Evolutionary conservation across 2,329 filamentous ascomycete species (phyloP), one percentile per base, ranked within the genome.

Genomic region (Scortechinia acanthostroma): DNA sequence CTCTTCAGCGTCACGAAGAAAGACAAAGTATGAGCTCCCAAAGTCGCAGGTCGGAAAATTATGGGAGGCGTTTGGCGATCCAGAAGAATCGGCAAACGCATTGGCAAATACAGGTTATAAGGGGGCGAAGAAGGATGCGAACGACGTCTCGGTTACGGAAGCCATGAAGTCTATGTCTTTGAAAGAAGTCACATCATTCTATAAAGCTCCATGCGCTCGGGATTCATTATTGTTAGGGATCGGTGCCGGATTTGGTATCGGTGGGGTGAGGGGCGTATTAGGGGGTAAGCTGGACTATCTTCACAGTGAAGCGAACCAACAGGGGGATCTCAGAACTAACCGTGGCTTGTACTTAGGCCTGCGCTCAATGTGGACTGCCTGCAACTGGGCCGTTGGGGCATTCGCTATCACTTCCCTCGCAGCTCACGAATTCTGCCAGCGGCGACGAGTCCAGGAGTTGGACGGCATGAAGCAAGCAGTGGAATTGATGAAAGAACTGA

Each of bases 151-250:
- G 17, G 10, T 13, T 17, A 13, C 35, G 35, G 35, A 40, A 6
- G 35, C 17, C 17, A 19, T 19, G 10, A 19, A 19, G 10, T 13
- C 35, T 10, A 10, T 40, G 35, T 60, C 60, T 16, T 20, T 65
- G 13, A 58, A 60, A 28, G 68, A 77, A 10, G 6, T 40, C 6
- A 13, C 35, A 44, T 69, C 68, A 2, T 66, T 80, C 45, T 74
- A 80, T 57, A 77, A 76, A 57, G 64, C 69, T 49, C 78, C 77
- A 10, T 83, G 80, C 55, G 76, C 78, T 28, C 66, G 79, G 47
- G 77, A 83, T 56, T 71, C 75, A 21, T 61, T 82, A 42, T 57
- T 84, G 52, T 68, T 76, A 28, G 80, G 77, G 4, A 77, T 83
- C 47, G 73, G 70, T 3, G 67, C 68, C 21, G 79, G 77, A 1